Evolutionary conservation across 306 rosid genomes (phyloP).

Genomic region (Mimosa pudica): DNA sequence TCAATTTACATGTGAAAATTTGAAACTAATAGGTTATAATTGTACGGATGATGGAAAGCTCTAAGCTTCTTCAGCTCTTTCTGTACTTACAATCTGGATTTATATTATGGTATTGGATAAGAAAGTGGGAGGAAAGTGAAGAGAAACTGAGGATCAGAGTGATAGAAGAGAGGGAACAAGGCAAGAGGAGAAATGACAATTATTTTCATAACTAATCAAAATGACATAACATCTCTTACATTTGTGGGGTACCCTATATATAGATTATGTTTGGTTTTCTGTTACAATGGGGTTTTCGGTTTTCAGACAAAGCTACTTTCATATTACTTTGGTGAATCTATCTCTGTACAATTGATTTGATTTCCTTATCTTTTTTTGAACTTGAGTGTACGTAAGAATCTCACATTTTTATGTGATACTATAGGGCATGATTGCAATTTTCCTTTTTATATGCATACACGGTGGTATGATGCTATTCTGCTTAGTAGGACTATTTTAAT

Average conservation of each 20-base stretch:
- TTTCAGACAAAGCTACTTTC: neutral
- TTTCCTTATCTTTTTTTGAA: neutral
- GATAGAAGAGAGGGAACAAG: too few relatives aligned
- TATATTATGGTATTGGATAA: neutral
- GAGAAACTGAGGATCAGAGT: too few relatives aligned
- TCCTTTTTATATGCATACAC: too few relatives aligned
- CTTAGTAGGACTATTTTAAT: neutral
- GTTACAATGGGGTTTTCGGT: neutral
- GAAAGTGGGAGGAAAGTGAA: too few relatives aligned
- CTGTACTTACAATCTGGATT: constrained; percentile 10
- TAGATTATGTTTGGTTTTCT: neutral
- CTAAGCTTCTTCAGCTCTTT: neutral
- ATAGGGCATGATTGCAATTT: too few relatives aligned
- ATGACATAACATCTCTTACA: too few relatives aligned
- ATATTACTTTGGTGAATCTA: neutral
- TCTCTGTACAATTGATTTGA: neutral
- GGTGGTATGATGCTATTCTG: constrained; percentile 5
- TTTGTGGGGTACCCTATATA: too few relatives aligned
- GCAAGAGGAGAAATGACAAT: too few relatives aligned
- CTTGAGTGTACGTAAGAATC: too few relatives aligned
- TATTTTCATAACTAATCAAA: too few relatives aligned
- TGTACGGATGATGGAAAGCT: neutral
- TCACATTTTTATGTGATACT: too few relatives aligned
- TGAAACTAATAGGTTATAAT: neutral
- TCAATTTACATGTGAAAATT: neutral